Evolutionary conservation across 2,329 filamentous ascomycete species (phyloP).

Genomic region (Penicillium rolfsii): DNA sequence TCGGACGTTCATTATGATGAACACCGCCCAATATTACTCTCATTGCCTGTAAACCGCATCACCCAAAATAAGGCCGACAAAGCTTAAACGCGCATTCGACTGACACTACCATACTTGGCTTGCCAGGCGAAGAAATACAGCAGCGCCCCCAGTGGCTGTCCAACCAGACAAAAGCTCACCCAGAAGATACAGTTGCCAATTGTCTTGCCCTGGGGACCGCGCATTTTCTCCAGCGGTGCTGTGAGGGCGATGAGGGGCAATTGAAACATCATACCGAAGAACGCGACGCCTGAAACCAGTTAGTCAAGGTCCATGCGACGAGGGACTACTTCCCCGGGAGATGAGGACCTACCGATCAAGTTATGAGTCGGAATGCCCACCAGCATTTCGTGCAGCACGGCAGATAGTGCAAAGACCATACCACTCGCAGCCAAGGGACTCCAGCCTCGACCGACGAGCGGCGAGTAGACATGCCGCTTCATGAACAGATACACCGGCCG

Average conservation of each 20-base stretch:
- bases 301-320: constrained; percentile 11
- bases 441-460: constrained; percentile 82
- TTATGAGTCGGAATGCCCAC: constrained; percentile 96
- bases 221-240: constrained; percentile 75
- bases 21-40: background rate
- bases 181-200: constrained; percentile 95
- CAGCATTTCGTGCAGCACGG: constrained; percentile 85
- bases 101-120: constrained; percentile 90
- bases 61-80: background rate
- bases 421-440: constrained; percentile 70
- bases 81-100: constrained; percentile 34
- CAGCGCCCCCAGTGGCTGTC: constrained; percentile 88
- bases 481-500: constrained; percentile 97
- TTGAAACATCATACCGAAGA: constrained; percentile 91
- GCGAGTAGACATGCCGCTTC: constrained; percentile 89
- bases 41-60: background rate
- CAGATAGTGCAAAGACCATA: constrained; percentile 85
- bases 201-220: constrained; percentile 73
- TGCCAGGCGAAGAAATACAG: constrained; percentile 99
- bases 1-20: background rate
- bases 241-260: constrained; percentile 85
- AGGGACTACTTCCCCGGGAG: background rate
- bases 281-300: constrained; percentile 72
- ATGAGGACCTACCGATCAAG: constrained; percentile 68
- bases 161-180: constrained; percentile 93